Evolutionary conservation across 257 asterid species (phyloP), one percentile per base, ranked within the genome.

Genomic region (Mitragyna speciosa): DNA sequence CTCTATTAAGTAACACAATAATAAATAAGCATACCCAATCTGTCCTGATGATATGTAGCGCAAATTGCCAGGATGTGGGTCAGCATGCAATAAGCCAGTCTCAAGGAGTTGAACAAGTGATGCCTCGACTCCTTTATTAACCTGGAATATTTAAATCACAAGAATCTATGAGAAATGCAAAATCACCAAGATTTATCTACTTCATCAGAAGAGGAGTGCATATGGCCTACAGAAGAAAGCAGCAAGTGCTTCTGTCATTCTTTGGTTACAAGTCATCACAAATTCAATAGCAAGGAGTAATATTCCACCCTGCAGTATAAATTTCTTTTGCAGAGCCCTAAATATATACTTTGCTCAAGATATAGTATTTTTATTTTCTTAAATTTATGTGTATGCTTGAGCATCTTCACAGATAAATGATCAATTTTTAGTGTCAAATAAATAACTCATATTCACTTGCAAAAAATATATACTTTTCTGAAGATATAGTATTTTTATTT

Each of bases 21-120:
- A 70, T 76, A 77, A 65, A 64, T 74, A 73, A 68, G 51, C 71
- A 11, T 90, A 95, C 99, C 99, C 99, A 76, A 95, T 85, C 85
- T 89, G 90, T 82, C 94, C 95, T 54, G 97, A 84, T 72, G 95
- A 75, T 58, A 86, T 79, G 79, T 91, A 92, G 48, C 98, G 92
- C 85, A 95, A 71, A 85, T 95, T 95, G 84, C 99, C 99, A 75
- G 98, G 97, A 85, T 95, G 99, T 43, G 99, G 98, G 84, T 95
- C 99, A 76, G 97, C 99, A 84, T 95, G 99, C 89, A 95, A 79
- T 74, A 92, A 73, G 76, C 99, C 99, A 88, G 98, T 95, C 79
- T 95, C 99, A 68, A 95, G 97, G 84, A 95, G 97, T 89, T 95
- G 99, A 84, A 95, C 63, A 59, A 95, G 77, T 73, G 98, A 83